These are phyloP conservation scores for Kodamaea hsintzibuensis DNA, from an alignment of 805 yeast species.

Conservation along the genomic window DNA sequence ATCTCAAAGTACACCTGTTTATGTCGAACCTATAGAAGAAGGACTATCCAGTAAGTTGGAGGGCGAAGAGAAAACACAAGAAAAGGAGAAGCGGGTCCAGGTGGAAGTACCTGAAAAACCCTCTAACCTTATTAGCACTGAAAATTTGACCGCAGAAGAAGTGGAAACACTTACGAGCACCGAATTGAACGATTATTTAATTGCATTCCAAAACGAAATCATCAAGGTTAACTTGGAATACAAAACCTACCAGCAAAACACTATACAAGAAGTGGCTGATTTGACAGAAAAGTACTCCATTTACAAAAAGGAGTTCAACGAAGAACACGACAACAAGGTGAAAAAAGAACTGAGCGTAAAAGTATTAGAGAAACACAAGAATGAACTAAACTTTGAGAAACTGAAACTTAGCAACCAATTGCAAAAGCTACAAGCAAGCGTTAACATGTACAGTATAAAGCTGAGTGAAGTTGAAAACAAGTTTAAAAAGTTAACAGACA, in stretches of 20 bases:
- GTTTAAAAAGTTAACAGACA: conserved; percentile 23
- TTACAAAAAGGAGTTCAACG: conserved; percentile 39
- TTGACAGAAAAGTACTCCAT: conserved; percentile 29
- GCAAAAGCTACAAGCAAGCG: conserved; percentile 17
- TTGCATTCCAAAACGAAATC: conserved; percentile 28
- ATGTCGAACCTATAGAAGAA: conserved; percentile 25
- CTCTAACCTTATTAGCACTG: background rate
- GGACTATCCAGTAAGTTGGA: conserved; percentile 1
- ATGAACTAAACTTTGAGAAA: conserved; percentile 33
- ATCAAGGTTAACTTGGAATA: conserved; percentile 21
- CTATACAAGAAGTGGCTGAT: conserved; percentile 15
- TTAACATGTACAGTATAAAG: conserved; percentile 21
- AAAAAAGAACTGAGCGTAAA: conserved; percentile 34
- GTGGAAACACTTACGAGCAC: conserved; percentile 20
- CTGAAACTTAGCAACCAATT: conserved; percentile 27
- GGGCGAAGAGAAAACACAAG: background rate
- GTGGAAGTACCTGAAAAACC: conserved; percentile 1
- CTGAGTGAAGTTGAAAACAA: conserved; percentile 17
- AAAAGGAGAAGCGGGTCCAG: conserved; percentile 5
- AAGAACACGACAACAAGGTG: conserved; percentile 30
- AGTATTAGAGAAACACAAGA: conserved; percentile 31
- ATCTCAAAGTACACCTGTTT: conserved; percentile 35
- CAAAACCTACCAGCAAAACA: conserved; percentile 15
- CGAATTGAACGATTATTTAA: conserved; percentile 24
- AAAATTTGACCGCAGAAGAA: conserved; percentile 11